Evolutionary conservation across 805 yeast species (phyloP), one percentile per base, ranked within the genome.

Genomic region (Kluyveromyces siamensis): DNA sequence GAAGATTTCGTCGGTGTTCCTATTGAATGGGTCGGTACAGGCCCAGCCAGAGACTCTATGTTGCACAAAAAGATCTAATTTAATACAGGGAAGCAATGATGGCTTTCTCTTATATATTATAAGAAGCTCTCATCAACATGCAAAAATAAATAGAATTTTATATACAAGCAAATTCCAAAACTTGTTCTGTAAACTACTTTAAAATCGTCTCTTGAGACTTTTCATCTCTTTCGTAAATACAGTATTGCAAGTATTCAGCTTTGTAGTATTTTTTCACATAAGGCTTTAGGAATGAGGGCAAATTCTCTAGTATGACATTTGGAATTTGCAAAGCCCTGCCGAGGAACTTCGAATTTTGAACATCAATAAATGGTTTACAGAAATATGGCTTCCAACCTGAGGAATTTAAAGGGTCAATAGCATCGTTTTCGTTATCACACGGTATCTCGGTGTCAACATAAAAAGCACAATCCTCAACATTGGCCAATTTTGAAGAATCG

Each of bases 1-100:
- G 98, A 89, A 71, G 83, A 88, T 54, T 90, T 76, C 62, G 74
- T 90, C 53, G 75, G 77, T 44, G 91, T 87, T 50, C 96, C 95
- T 49, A 77, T 93, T 54, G 85, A 84, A 67, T 93, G 97, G 97
- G 93, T 93, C 53, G 99, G 99, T 66, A 93, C 96, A 50, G 99
- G 99, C 54, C 97, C 99, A 54, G 96, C 88, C 47, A 86, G 98
- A 73, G 95, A 85, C 49, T 81, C 90, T 37, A 90, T 89, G 96
- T 76, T 89, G 59, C 81, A 79, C 58, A 83, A 80, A 66, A 55
- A 63, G 51, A 49, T 56, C 49, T 54, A 52, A 41, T 30, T 3
- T 8, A 30, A 7, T 30, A 3, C 14, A 30, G 35, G 14, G 8
- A 30, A 10, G 35, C 35, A 30, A 30, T 11, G 35, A 5, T 30